Percentiles rank a stretch among this genome's conserved stretches.
phyloP scores from a whole-genome alignment of 495 filamentous ascomycete genomes.

The Podospora anserina region DNA sequence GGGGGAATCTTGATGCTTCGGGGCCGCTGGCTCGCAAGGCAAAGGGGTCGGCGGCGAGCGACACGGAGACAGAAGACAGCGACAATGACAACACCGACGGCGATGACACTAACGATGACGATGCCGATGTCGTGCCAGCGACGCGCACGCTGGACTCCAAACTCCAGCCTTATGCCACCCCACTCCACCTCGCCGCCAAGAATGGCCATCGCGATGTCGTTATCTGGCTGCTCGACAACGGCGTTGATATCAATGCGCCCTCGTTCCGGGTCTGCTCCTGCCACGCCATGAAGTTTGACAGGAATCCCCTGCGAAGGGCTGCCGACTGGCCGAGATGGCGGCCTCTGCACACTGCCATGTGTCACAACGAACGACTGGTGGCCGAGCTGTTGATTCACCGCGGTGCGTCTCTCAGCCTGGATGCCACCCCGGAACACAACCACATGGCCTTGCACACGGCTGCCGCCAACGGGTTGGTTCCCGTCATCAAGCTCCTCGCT shows the following conservation, averaged over 20 bases:
- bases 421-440: conserved; percentile 19
- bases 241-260: conserved; percentile 30
- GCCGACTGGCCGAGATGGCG: conserved; percentile 29
- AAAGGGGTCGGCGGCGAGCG: not conserved
- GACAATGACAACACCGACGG: conserved; percentile 8
- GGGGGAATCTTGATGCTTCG: conserved; percentile 26
- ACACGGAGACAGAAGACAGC: conserved; percentile 6
- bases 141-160: conserved; percentile 11
- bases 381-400: conserved; percentile 35
- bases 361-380: conserved; percentile 30
- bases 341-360: conserved; percentile 39
- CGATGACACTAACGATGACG: conserved; percentile 6
- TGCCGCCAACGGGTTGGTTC: conserved; percentile 25
- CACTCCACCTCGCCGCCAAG: conserved; percentile 35
- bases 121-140: conserved; percentile 7
- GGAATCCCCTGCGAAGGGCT: conserved; percentile 15
- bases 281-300: conserved; percentile 19
- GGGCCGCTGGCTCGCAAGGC: conserved; percentile 21
- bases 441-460: conserved; percentile 31
- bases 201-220: conserved; percentile 33
- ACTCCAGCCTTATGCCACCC: conserved; percentile 24
- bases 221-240: conserved; percentile 33
- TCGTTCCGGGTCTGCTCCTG: conserved; percentile 34
- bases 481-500: conserved; percentile 31
- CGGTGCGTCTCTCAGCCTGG: conserved; percentile 32